A percentile compares a stretch with the other conserved stretches of the same genome.
Evolutionary conservation across 108 stramenopile species (phyloP).

Genomic region (Nitzschia inconspicua): DNA sequence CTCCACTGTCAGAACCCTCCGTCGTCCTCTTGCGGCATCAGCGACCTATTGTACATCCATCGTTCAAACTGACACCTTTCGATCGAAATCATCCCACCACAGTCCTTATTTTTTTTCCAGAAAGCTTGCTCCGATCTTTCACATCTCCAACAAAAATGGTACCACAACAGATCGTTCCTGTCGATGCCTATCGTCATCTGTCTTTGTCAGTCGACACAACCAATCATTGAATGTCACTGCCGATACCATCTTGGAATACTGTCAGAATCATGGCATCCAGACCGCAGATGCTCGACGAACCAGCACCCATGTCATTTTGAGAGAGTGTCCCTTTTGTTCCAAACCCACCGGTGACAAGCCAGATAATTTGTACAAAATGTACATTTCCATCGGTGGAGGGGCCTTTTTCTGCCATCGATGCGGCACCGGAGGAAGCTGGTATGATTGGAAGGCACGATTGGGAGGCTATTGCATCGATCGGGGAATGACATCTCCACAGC

Average conservation of each 20-base stretch:
- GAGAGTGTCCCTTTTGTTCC: constrained; percentile 78
- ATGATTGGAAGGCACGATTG: constrained; percentile 80
- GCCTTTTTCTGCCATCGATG: constrained; percentile 95
- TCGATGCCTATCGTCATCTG: not conserved
- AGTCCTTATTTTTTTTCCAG: no score
- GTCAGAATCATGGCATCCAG: constrained; percentile 19
- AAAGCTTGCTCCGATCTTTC: no score
- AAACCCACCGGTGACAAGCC: constrained; percentile 68
- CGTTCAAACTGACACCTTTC: no score
- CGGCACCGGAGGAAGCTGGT: constrained; percentile 86
- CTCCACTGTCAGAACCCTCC: no score
- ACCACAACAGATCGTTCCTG: no score
- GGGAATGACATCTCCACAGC: not conserved
- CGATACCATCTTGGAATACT: constrained; percentile 45
- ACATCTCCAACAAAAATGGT: no score
- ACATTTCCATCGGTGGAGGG: constrained; percentile 60
- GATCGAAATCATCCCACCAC: no score
- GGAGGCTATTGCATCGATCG: constrained; percentile 35
- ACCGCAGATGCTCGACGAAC: constrained; percentile 23
- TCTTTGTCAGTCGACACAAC: constrained; percentile 76
- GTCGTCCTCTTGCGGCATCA: no score
- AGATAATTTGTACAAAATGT: constrained; percentile 71
- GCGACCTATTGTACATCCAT: no score
- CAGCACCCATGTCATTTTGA: constrained; percentile 58
- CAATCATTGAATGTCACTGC: constrained; percentile 50